Evolutionary conservation across 1,284 basidiomycete species (phyloP), one percentile per base, ranked within the genome.

Genomic region (Grifola frondosa): DNA sequence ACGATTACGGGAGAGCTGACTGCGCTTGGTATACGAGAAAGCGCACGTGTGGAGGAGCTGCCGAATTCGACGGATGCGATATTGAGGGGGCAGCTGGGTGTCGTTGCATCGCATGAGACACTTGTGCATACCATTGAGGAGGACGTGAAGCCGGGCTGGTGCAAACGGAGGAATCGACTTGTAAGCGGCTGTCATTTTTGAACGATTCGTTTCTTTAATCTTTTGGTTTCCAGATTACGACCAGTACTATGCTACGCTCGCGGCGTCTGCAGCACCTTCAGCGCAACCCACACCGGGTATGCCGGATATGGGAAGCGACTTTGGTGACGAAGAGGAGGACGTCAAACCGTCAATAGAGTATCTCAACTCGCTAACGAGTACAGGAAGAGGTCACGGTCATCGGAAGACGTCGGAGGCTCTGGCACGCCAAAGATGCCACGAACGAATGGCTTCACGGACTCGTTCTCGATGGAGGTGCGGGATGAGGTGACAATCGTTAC

Each of bases 1-100:
- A 99, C 96, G 4, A 90, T 99, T 52, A 88, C 92, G 11, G 94
- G 93, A 15, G 86, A 95, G 56, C 70, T 90, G 50, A 97, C 95
- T 0, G 85, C 91, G 15, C 73, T 96, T 21, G 95, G 94, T 15
- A 75, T 88, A 47, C 76, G 78, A 53, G 84, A 88, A 58, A 78
- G 61, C 49, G 78, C 74, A 15, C 68, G 80, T 44, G 64, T 66
- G 10, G 71, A 77, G 46, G 40, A 57, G 43, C 41, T 59, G 43
- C 60, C 67, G 33, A 70, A 63, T 45, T 77, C 78, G 30, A 83
- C 82, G 54, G 85, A 88, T 52, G 81, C 86, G 45, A 80, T 82
- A 32, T 56, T 89, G 57, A 78, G 70, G 51, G 84, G 86, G 0
- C 59, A 87, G 11, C 81, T 81, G 13, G 72, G 77, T 1, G 24